These are phyloP conservation scores for Macrolepiota albuminosa DNA, from an alignment of 768 basidiomycete species.

Conservation along the genomic window DNA sequence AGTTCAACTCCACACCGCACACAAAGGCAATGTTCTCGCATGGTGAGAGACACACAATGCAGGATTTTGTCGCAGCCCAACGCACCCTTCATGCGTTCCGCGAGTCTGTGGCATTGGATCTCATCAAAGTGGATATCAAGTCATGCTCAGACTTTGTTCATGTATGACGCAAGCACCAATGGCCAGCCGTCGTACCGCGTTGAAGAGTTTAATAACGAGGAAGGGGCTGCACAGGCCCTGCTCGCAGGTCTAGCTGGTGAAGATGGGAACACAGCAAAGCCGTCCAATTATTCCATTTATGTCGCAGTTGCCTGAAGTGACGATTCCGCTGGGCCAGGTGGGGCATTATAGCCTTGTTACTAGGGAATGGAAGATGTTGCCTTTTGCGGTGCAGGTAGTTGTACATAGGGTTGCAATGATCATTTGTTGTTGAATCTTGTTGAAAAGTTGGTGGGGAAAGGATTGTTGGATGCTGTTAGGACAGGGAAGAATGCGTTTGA, in stretches of 20 bases:
- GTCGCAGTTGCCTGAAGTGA: slow-evolving; percentile 31
- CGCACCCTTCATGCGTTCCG: too few relatives aligned
- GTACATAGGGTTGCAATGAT: slow-evolving; percentile 29
- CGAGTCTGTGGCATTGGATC: too few relatives aligned
- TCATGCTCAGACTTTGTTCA: slow-evolving; percentile 32
- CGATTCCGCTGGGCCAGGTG: slow-evolving; percentile 33
- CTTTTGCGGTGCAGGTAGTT: slow-evolving; percentile 31
- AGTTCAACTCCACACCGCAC: slow-evolving; percentile 21
- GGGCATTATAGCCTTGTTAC: too few relatives aligned
- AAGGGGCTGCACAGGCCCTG: slow-evolving; percentile 25
- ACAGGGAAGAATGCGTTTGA: too few relatives aligned
- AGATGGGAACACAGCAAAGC: not conserved
- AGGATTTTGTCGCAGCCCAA: slow-evolving; percentile 24
- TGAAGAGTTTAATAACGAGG: slow-evolving; percentile 27
- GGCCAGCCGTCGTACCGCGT: slow-evolving; percentile 31
- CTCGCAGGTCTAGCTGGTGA: slow-evolving; percentile 10
- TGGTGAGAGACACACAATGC: slow-evolving; percentile 18
- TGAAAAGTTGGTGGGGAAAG: too few relatives aligned
- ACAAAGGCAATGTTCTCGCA: slow-evolving; percentile 26
- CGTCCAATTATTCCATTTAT: slow-evolving; percentile 26
- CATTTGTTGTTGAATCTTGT: too few relatives aligned
- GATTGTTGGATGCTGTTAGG: too few relatives aligned
- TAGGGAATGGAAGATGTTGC: slow-evolving; percentile 27
- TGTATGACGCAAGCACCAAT: slow-evolving; percentile 31
- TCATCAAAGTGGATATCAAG: slow-evolving; percentile 22